Base-by-base conservation (phyloP, 2,329 filamentous ascomycete genomes). In the Amylocarpus encephaloides region DNA sequence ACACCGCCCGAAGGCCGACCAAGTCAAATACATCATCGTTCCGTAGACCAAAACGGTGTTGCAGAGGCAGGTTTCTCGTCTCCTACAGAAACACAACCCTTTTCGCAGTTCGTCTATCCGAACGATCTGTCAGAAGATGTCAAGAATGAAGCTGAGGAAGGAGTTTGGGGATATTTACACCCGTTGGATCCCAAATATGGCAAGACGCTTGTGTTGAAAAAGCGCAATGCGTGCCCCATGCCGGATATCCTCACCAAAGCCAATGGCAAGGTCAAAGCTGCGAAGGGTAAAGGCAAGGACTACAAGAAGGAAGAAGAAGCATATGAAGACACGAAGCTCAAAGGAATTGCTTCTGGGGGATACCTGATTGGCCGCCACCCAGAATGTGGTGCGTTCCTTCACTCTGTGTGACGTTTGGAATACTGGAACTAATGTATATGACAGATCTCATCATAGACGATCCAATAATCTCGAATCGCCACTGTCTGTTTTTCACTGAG, bases 101-200 rank as follows among this genome's bases (percentile, higher is more conserved):
- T 89, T 54, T 91, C 88, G 6, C 93, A 98, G 70, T 87, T 86
- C 62, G 71, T 88, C 34, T 83, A 88, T 58, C 83, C 86, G 2
- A 80, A 88, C 26, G 73, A 80, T 22, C 77, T 92, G 42, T 83
- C 83, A 10, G 87, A 91, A 56, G 89, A 95, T 50, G 87, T 94
- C 3, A 80, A 91, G 55, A 87, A 95, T 64, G 90, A 95, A 70
- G 80, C 79, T 51, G 78, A 67, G 42, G 64, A 66, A 44, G 89
- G 89, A 7, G 89, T 97, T 1, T 98, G 93, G 93, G 94, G 94
- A 11, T 98, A 97, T 63, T 74, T 98, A 5, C 80, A 95, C 48
- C 89, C 92, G 1, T 72, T 95, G 19, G 84, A 92, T 63, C 77
- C 79, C 46, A 80, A 79, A 56, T 82, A 85, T 48, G 84, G 82